Evolutionary conservation across 2,329 filamentous ascomycete genomes (phyloP).

Genomic region (Venturia carpophila): DNA sequence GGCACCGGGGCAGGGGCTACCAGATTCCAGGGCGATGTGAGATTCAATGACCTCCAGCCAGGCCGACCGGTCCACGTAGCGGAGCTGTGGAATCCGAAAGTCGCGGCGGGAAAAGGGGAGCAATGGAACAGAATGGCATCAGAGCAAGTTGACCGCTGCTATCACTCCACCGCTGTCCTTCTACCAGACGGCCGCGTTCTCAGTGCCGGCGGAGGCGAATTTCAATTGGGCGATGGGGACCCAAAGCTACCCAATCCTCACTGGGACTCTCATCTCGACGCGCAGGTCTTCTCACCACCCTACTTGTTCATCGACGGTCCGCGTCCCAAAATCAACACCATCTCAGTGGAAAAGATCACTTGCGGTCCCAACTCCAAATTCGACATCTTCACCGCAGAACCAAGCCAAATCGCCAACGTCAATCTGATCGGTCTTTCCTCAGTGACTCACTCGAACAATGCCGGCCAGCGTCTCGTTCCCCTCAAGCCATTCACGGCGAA

Average conservation of each 20-base stretch:
- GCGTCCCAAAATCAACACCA: too few species aligned
- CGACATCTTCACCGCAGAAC: not conserved
- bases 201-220: slow-evolving; percentile 26
- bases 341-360: too few species aligned
- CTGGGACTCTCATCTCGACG: slow-evolving; percentile 22
- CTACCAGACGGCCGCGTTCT: slow-evolving; percentile 26
- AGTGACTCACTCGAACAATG: not conserved
- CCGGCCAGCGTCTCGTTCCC: too few species aligned
- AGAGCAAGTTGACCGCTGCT: slow-evolving; percentile 25
- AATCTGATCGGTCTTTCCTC: not conserved
- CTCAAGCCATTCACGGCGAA: too few species aligned
- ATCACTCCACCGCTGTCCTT: slow-evolving; percentile 25
- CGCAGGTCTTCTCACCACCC: slow-evolving; percentile 26
- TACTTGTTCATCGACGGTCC: slow-evolving; percentile 24
- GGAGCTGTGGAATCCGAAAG: slow-evolving; percentile 26
- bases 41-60: slow-evolving; percentile 18
- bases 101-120: slow-evolving; percentile 22
- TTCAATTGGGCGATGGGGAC: slow-evolving; percentile 17
- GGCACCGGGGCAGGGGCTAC: slow-evolving; percentile 14
- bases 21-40: slow-evolving; percentile 12
- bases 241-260: not conserved
- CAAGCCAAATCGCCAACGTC: not conserved
- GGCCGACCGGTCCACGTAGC: slow-evolving; percentile 13
- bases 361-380: not conserved
- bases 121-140: slow-evolving; percentile 24